Conservation (phyloP, 2,329 filamentous ascomycete genomes). For the Pseudogymnoascus sp. region DNA sequence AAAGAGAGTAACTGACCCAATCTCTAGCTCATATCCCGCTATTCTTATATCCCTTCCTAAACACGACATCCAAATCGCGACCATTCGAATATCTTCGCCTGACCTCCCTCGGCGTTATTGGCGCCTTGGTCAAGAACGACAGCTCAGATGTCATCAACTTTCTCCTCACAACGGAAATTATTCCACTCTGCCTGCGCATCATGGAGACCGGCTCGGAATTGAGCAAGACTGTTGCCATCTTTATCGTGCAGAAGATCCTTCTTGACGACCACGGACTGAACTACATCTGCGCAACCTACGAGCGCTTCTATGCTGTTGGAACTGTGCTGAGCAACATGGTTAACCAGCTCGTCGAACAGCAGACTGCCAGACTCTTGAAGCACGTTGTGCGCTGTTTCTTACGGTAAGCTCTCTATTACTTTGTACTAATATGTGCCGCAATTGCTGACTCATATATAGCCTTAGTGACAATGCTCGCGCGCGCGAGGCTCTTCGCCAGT, state of each 20-base stretch:
- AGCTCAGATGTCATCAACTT: conserved; percentile 99
- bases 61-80: conserved; percentile 95
- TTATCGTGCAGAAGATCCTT: conserved; percentile 98
- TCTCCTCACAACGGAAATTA: conserved; percentile 95
- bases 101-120: conserved; percentile 92
- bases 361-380: conserved; percentile 91
- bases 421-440: not conserved
- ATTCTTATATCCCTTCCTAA: conserved; percentile 96
- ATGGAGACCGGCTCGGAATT: conserved; percentile 99
- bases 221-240: conserved; percentile 98
- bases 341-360: conserved; percentile 90
- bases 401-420: conserved; percentile 49
- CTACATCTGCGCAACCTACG: conserved; percentile 98
- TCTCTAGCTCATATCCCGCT: conserved; percentile 86
- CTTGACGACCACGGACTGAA: conserved; percentile 93
- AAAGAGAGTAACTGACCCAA: not conserved
- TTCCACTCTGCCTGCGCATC: conserved; percentile 91
- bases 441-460: conserved; percentile 38
- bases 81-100: conserved; percentile 96
- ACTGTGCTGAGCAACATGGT: conserved; percentile 99
- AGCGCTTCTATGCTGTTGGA: conserved; percentile 95
- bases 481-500: conserved; percentile 88
- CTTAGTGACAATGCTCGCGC: conserved; percentile 94
- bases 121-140: conserved; percentile 96
- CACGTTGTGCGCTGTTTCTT: conserved; percentile 97